A percentile compares a stretch with the other conserved stretches of the same genome.
Evolutionary conservation across 352 stramenopile species (phyloP).

Genomic region (Globisporangium paddicum): DNA sequence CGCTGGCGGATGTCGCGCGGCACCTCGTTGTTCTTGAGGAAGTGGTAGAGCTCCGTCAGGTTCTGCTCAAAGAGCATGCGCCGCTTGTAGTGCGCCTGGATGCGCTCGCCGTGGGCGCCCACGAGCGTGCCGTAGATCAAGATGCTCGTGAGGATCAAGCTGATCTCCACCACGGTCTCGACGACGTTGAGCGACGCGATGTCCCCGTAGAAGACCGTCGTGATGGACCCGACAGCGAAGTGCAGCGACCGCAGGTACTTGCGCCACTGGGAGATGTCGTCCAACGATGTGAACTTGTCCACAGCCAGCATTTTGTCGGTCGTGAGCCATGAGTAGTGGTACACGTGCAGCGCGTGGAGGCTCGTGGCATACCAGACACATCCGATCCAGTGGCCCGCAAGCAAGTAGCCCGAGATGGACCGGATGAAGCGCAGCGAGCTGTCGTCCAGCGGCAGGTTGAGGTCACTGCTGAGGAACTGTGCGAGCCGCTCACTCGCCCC

Average conservation of each 20-base stretch:
- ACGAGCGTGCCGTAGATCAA: conserved; percentile 69
- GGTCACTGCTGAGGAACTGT: conserved; percentile 43
- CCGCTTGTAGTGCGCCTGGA: conserved; percentile 61
- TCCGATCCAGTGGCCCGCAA: conserved; percentile 64
- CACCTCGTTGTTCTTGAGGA: conserved; percentile 53
- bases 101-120: conserved; percentile 49
- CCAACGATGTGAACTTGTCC: conserved; percentile 34
- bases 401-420: conserved; percentile 41
- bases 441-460: conserved; percentile 50
- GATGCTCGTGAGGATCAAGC: conserved; percentile 60
- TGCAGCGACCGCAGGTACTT: conserved; percentile 56
- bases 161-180: conserved; percentile 51
- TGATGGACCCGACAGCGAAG: conserved; percentile 58
- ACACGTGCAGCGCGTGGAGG: conserved; percentile 36
- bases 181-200: conserved; percentile 59
- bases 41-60: conserved; percentile 56
- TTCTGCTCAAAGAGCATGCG: conserved; percentile 72
- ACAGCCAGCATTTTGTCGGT: conserved; percentile 49
- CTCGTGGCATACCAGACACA: conserved; percentile 59
- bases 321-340: conserved; percentile 53
- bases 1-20: conserved; percentile 42
- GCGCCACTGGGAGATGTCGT: conserved; percentile 31
- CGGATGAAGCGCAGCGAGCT: conserved; percentile 46
- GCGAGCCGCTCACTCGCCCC: conserved; percentile 45
- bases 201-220: conserved; percentile 68